Evolutionary conservation across 805 yeast species (phyloP), one percentile per base, ranked within the genome.

Genomic region (Candida berthetii): DNA sequence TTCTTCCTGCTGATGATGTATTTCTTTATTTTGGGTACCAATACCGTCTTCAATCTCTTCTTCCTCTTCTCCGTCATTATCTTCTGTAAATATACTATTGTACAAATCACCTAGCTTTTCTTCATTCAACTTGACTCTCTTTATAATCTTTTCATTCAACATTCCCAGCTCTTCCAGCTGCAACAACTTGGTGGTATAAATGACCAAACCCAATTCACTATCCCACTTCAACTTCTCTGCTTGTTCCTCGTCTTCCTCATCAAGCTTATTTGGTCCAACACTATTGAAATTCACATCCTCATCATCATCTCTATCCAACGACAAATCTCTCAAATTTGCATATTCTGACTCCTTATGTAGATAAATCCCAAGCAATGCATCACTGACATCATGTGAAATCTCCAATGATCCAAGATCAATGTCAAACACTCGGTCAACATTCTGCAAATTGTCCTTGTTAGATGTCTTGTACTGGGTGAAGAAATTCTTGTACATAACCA

Each of bases 221-320:
- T 44, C 51, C 78, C 72, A 71, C 15, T 42, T 45, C 25, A 35
- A 42, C 18, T 44, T 37, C 16, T 42, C 37, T 7, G 38, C 40
- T 4, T 48, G 55, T 19, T 43, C 51, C 2, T 44, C 45, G 13
- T 48, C 49, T 3, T 42, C 51, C 1, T 46, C 48, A 24, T 14
- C 27, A 14, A 19, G 16, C 20, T 40, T 22, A 22, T 22, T 22
- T 22, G 18, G 40, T 42, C 18, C 47, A 44, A 17, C 52, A 45
- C 31, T 38, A 36, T 53, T 51, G 28, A 50, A 61, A 40, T 68
- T 64, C 15, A 71, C 76, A 46, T 64, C 80, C 52, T 80, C 85
- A 17, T 68, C 64, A 28, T 69, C 80, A 18, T 62, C 64, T 49
- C 83, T 66, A 35, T 76, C 82, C 40, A 80, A 54, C 11, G 68